A percentile compares a stretch with the other conserved stretches of the same genome.
phyloP scores from a whole-genome alignment of 345 rosid species.

The Lagerstroemia speciosa region DNA sequence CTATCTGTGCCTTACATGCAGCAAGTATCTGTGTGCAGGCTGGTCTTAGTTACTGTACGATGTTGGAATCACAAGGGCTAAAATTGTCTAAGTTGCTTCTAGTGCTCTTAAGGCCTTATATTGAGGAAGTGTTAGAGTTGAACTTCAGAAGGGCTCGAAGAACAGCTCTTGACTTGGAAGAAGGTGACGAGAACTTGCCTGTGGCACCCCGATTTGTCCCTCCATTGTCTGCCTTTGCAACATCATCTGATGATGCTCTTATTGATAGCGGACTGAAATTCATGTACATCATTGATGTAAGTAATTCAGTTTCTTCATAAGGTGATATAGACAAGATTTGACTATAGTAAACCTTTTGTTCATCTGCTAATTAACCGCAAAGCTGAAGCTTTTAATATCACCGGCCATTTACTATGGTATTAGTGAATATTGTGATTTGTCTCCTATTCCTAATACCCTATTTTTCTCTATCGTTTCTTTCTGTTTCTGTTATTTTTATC shows the following conservation, averaged over 20 bases:
- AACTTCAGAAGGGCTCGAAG: conserved; percentile 79
- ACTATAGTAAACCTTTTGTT: too few relatives aligned
- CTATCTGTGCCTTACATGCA: conserved; percentile 64
- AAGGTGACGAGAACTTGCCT: conserved; percentile 44
- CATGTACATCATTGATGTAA: conserved; percentile 70
- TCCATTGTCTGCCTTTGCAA: conserved; percentile 50
- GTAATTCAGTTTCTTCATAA: conserved; percentile 17
- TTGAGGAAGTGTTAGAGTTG: conserved; percentile 88
- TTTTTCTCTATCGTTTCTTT: background rate
- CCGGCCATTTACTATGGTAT: background rate
- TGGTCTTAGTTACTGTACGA: conserved; percentile 62
- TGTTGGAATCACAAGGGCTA: conserved; percentile 80
- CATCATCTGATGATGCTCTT: conserved; percentile 47
- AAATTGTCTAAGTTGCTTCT: conserved; percentile 75
- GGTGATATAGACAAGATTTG: too few relatives aligned
- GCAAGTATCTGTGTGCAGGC: conserved; percentile 70
- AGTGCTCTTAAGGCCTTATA: conserved; percentile 72
- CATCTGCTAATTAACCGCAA: too few relatives aligned
- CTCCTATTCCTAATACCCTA: background rate
- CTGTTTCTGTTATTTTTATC: background rate
- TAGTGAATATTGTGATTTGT: background rate
- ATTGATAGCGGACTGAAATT: conserved; percentile 72
- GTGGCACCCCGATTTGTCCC: conserved; percentile 43
- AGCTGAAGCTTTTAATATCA: background rate
- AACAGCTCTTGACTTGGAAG: conserved; percentile 46